Base-by-base conservation (phyloP, 192 early-diverging fungal species). In the Linnemannia schmuckeri region DNA sequence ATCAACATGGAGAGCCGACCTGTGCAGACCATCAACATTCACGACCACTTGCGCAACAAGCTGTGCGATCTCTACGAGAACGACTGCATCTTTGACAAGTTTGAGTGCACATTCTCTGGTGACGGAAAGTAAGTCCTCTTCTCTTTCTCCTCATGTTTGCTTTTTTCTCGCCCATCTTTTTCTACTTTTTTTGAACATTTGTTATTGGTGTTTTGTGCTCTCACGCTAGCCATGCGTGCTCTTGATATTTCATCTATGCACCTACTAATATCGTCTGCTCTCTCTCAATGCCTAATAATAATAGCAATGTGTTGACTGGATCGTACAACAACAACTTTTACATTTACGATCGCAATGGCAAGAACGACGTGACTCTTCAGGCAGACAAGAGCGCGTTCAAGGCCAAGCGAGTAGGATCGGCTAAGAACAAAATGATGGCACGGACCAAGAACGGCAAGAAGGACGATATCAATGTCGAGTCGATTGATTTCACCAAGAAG, bases 11-110 rank as follows among this genome's bases (percentile, higher is more conserved):
- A 98, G 79, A 95, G 90, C 66, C 92, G 94, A 88, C 99, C 99
- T 15, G 93, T 99, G 44, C 94, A 98, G 85, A 96, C 96, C n/a
- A 98, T 99, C 89, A 96, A 94, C 83, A 97, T 99, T 42, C 99
- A 99, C 89, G 97, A 99, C 86, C 95, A 98, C 72, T 90, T 99
- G 57, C 93, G 95, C 89, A 94, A 94, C 88, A 98, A 98, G 89
- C 92, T 99, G 52, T 99, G 99, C 90, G 99, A 99, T 83, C 90
- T 99, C 27, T 99, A 99, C 92, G 98, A 99, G 81, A 99, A 98
- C 91, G 98, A 99, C 89, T 98, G 97, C 89, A 99, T 99, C 88
- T 99, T 99, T 92, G 99, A 99, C 94, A 99, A 99, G 92, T 99
- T 99, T 81, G 99, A 99, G 89, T 99, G 98, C 92, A 97, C 94